Evolutionary conservation across 2,329 filamentous ascomycete genomes (phyloP), one percentile per base, ranked within the genome.

Genomic region (Monilinia aucupariae): DNA sequence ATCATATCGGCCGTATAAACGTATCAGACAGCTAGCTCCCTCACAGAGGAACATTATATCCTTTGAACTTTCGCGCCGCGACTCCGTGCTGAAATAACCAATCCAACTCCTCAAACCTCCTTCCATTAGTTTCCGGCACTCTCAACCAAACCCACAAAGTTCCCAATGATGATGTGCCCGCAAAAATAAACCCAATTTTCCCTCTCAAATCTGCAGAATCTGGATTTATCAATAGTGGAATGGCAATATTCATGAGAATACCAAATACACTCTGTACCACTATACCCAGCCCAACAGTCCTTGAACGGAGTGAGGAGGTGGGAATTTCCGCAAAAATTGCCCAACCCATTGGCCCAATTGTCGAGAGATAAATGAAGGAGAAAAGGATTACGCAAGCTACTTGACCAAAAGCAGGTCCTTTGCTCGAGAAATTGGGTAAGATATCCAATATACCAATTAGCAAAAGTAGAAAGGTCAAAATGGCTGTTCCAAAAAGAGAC

Each of bases 171-270:
- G 53, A 59, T 43, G 45, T 49, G 5, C 53, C 53, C 15, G 54
- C 48, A 50, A 63, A 63, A 34, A 63, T 63, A 27, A 63, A 59
- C 10, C 61, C 61, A 32, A 59, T 59, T 10, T 63, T 63, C 25
- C 61, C 61, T n/a, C 54, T 43, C 22, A 59, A 25, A 47, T 59
- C 45, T 22, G 61, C 61, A 1, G 61, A 27, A 43, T 63, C 61
- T 34, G 54, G 61, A 15, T 59, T 63, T 7, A 63, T 63, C 9
- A 63, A 49, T 1, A 63, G n/a, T 34, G 61, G 61, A 13, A 63
- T 54, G 20, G 27, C 30, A 41, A 59, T 63, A n/a, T 63, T 63
- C 41, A 63, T 49, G 13, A 63, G 17, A 30, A 63, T 59, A 7
- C 61, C 54, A 50, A 59, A 63, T 20, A 58, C 1, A 45, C 47